Evolutionary conservation across 805 yeast genomes (phyloP).

Genomic region (Schwanniomyces pseudopolymorphus): DNA sequence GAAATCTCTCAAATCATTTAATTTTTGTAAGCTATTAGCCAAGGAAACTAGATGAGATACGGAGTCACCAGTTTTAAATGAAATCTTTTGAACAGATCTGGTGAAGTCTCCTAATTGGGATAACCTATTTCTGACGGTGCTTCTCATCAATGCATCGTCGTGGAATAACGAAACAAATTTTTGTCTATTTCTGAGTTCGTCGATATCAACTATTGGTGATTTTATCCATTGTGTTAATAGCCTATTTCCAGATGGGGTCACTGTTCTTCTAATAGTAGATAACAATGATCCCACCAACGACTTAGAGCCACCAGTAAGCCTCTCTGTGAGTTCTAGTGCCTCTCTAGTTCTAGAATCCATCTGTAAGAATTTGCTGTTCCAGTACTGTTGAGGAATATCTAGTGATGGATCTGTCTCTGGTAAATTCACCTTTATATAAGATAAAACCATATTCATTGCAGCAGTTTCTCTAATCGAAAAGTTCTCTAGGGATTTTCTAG

Average conservation of each 20-base stretch:
- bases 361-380: slow-evolving; percentile 57
- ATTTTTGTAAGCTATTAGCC: slow-evolving; percentile 29
- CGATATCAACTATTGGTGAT: slow-evolving; percentile 66
- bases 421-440: slow-evolving; percentile 70
- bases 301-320: slow-evolving; percentile 44
- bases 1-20: slow-evolving; percentile 18
- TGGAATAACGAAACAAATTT: slow-evolving; percentile 32
- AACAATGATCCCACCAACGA: slow-evolving; percentile 68
- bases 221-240: slow-evolving; percentile 78
- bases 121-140: slow-evolving; percentile 32
- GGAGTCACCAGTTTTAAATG: slow-evolving; percentile 34
- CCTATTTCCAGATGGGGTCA: slow-evolving; percentile 79
- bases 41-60: slow-evolving; percentile 29
- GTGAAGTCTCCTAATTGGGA: slow-evolving; percentile 55
- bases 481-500: slow-evolving; percentile 31
- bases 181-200: slow-evolving; percentile 54
- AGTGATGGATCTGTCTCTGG: slow-evolving; percentile 67
- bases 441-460: slow-evolving; percentile 53
- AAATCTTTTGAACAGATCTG: slow-evolving; percentile 55
- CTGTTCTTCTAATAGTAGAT: slow-evolving; percentile 68
- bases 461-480: slow-evolving; percentile 53
- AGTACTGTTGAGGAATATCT: slow-evolving; percentile 62
- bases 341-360: slow-evolving; percentile 79
- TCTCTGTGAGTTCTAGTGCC: slow-evolving; percentile 70
- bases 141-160: slow-evolving; percentile 17